A percentile compares a stretch with the other conserved stretches of the same genome.
Evolutionary conservation across 768 basidiomycete genomes (phyloP).

Genomic region (Lactarius akahatsu): DNA sequence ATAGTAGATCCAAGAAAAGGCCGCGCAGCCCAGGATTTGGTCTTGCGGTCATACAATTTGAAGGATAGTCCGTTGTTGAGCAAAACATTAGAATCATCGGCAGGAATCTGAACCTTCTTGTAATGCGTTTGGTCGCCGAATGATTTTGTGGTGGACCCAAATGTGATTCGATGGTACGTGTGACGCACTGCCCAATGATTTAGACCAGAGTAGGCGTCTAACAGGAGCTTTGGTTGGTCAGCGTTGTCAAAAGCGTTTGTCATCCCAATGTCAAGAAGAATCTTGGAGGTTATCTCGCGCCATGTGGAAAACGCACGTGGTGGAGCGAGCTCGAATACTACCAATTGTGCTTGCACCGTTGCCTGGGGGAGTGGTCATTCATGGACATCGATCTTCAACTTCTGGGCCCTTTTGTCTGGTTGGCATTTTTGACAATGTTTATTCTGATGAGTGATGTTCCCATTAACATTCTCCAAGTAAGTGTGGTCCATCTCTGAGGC

Average conservation of each 20-base stretch:
- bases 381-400: background rate
- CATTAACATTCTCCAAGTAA: background rate
- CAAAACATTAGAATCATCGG: background rate
- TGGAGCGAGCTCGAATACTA: background rate
- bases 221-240: background rate
- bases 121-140: background rate
- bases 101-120: background rate
- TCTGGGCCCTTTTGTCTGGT: background rate
- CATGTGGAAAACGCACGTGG: constrained; percentile 6
- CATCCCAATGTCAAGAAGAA: background rate
- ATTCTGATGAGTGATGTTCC: background rate
- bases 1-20: background rate
- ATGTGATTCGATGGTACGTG: background rate
- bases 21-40: background rate
- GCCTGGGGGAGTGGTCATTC: background rate
- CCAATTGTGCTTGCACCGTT: background rate
- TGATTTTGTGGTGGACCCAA: background rate
- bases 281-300: background rate
- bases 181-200: background rate
- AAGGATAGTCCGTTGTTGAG: background rate
- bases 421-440: background rate
- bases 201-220: constrained; percentile 2
- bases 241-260: background rate
- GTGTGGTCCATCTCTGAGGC: background rate
- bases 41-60: background rate